These are phyloP conservation scores for Geosmithia flava DNA, from an alignment of 2,329 filamentous ascomycete genomes.

Conservation along the genomic window DNA sequence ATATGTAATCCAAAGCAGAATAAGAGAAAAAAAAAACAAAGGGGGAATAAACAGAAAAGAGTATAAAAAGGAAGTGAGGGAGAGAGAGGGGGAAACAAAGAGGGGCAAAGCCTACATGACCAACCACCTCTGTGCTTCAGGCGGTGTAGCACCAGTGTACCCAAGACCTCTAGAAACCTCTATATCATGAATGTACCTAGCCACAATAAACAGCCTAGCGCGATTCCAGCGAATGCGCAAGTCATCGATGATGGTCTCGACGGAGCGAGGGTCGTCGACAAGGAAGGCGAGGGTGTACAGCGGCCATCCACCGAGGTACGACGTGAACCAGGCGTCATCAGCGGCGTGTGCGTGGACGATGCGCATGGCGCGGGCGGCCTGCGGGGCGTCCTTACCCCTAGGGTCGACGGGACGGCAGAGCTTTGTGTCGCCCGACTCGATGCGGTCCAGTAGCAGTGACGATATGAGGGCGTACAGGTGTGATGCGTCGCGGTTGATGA, in stretches of 20 bases:
- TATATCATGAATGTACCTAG: neutral
- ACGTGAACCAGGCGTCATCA: constrained; percentile 8
- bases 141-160: neutral
- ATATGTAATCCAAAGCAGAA: too few relatives aligned
- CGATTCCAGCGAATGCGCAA: neutral
- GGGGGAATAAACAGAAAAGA: too few relatives aligned
- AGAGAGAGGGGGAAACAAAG: too few relatives aligned
- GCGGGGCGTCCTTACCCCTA: neutral
- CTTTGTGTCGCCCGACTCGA: neutral
- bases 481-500: neutral
- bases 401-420: neutral
- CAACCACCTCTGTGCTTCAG: neutral
- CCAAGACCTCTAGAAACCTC: neutral
- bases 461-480: neutral
- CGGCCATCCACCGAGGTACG: constrained; percentile 14
- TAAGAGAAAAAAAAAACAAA: too few relatives aligned
- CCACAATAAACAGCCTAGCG: neutral
- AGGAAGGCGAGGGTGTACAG: constrained; percentile 10
- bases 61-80: too few relatives aligned
- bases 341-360: constrained; percentile 6
- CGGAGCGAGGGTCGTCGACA: neutral
- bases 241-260: neutral
- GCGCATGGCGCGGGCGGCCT: neutral
- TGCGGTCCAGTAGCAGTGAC: neutral
- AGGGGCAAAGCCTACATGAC: neutral